These are phyloP conservation scores for Boletales sp. DNA, from an alignment of 768 basidiomycete species.

Conservation along the genomic window DNA sequence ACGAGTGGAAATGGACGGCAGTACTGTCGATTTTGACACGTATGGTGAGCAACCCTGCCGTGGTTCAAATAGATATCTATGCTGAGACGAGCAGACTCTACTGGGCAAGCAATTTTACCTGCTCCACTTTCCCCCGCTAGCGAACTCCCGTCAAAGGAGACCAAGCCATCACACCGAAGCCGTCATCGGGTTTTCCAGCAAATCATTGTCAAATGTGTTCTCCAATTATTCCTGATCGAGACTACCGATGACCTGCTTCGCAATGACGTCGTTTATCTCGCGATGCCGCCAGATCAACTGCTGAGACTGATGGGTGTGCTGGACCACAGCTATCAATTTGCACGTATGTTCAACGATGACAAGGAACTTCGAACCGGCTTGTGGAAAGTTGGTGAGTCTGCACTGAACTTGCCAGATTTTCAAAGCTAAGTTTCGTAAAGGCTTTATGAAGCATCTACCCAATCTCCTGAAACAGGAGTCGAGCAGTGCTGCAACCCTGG, in stretches of 20 bases:
- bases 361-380: slow-evolving; percentile 94
- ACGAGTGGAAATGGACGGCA: slow-evolving; percentile 76
- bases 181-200: slow-evolving; percentile 92
- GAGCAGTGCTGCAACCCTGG: slow-evolving; percentile 91
- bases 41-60: slow-evolving; percentile 23
- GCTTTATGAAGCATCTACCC: slow-evolving; percentile 99
- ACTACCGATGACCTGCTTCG: slow-evolving; percentile 94
- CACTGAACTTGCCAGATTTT: background rate
- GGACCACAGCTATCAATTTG: slow-evolving; percentile 97
- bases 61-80: slow-evolving; percentile 8
- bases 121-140: slow-evolving; percentile 83
- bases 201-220: slow-evolving; percentile 99
- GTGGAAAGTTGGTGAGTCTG: slow-evolving; percentile 96
- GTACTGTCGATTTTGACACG: slow-evolving; percentile 51
- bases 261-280: slow-evolving; percentile 86
- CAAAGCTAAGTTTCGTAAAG: slow-evolving; percentile 38
- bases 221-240: slow-evolving; percentile 94
- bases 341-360: slow-evolving; percentile 95
- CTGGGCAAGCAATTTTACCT: slow-evolving; percentile 69
- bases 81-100: slow-evolving; percentile 40
- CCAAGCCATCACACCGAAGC: slow-evolving; percentile 57
- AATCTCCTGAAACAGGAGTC: slow-evolving; percentile 98
- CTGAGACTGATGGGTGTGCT: slow-evolving; percentile 92
- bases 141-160: slow-evolving; percentile 47
- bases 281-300: slow-evolving; percentile 92